phyloP scores from a whole-genome alignment of 805 yeast species.

The Saccharomycopsis schoenii region DNA sequence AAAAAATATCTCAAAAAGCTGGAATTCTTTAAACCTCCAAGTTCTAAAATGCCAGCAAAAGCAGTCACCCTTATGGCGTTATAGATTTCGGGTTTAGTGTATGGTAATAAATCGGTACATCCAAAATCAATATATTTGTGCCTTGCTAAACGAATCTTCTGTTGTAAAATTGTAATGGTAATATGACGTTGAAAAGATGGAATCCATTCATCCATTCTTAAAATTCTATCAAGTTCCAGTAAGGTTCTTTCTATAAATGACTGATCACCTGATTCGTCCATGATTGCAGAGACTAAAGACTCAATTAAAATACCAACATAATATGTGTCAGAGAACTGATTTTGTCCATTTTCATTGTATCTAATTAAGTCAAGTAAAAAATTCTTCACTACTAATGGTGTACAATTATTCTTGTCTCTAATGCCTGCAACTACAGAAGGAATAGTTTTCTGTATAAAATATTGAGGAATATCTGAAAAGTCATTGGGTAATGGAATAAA shows the following conservation, averaged over 20 bases:
- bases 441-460: constrained; percentile 62
- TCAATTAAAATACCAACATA: constrained; percentile 52
- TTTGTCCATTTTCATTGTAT: constrained; percentile 78
- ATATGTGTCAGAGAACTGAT: constrained; percentile 62
- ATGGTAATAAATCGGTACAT: constrained; percentile 45
- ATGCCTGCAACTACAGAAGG: constrained; percentile 52
- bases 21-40: constrained; percentile 71
- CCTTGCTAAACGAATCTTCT: constrained; percentile 49
- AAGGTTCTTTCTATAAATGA: constrained; percentile 38
- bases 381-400: constrained; percentile 49
- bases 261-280: constrained; percentile 23
- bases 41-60: constrained; percentile 52
- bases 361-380: constrained; percentile 63
- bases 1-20: constrained; percentile 54
- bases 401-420: constrained; percentile 49
- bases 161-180: constrained; percentile 45
- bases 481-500: constrained; percentile 72
- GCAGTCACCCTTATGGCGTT: constrained; percentile 56
- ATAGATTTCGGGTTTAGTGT: constrained; percentile 37
- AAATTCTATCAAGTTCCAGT: constrained; percentile 62
- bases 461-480: constrained; percentile 59
- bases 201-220: constrained; percentile 76
- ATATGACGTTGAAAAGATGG: constrained; percentile 59
- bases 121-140: constrained; percentile 43
- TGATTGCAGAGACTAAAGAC: constrained; percentile 34